Base-by-base conservation (phyloP, 1,284 basidiomycete genomes). In the Rhodotorula sp. region DNA sequence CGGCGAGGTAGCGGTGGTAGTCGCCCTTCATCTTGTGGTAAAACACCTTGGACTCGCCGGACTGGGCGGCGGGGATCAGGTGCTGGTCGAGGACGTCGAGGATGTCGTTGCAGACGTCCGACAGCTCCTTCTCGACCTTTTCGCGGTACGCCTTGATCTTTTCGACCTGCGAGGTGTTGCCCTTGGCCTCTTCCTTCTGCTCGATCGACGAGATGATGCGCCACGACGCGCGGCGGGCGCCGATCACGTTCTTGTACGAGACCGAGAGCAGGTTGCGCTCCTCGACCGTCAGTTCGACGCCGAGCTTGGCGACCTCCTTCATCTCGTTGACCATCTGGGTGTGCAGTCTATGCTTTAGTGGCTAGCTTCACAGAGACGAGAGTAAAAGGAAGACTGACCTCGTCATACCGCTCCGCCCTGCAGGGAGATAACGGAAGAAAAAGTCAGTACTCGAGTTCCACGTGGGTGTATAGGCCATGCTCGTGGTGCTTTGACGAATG, bases 11-110 rank as follows among this genome's bases (percentile, higher is more conserved):
- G 80, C 96, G 95, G 88, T 99, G 96, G 86, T 99, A 99, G 85
- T 99, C 97, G 84, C 97, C 96, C 97, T 96, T 99, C 95, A 99
- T 98, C 91, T 99, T 99, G 90, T 98, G 96, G 88, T 99, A 99
- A 89, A 99, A 99, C 51, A 75, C 76, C 88, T 98, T 98, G 77
- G 92, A 95, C 86, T 99, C 97, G 82, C 97, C 96, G 74, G 93
- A 91, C 74, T 93, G 94, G 69, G 96, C 97, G 49, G 93, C 96
- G 76, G 97, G 96, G 81, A 99, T 98, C 79, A 99, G 91, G 87
- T 99, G 95, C 87, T 97, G 93, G 85, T 97, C 95, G 77, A 99
- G 91, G 73, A 99, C 95, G 79, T 94, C 90, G 79, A 99, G 92
- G 81, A 99, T 99, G 84, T 99, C 96, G 86, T 98, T 94, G 87